Evolutionary conservation across 1,139 yeast genomes (phyloP).

Genomic region (Keqinozyma sinolaborantium): DNA sequence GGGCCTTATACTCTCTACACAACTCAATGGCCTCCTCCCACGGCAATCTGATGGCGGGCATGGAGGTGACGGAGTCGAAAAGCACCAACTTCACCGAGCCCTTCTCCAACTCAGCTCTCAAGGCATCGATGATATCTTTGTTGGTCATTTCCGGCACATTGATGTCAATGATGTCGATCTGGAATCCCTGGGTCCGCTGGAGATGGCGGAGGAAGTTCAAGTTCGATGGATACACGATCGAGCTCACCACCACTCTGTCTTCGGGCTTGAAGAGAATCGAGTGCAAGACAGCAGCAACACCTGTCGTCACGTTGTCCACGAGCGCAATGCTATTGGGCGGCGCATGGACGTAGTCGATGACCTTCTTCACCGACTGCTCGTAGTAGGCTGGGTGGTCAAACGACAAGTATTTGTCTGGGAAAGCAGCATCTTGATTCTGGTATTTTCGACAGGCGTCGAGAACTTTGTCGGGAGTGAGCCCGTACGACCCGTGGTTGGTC

Average conservation of each 20-base stretch:
- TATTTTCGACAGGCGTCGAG: constrained; percentile 21
- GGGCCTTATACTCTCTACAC: constrained; percentile 43
- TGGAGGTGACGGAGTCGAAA: constrained; percentile 61
- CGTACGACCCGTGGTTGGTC: constrained; percentile 57
- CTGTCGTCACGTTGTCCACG: constrained; percentile 59
- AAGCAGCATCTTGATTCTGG: constrained; percentile 23
- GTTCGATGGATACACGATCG: constrained; percentile 59
- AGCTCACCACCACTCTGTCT: constrained; percentile 51
- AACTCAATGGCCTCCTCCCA: constrained; percentile 45
- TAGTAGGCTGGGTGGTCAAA: constrained; percentile 20
- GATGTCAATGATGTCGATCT: constrained; percentile 40
- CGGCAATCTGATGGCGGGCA: constrained; percentile 64
- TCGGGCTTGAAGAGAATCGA: constrained; percentile 50
- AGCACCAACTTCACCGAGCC: constrained; percentile 34
- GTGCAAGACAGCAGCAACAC: constrained; percentile 56
- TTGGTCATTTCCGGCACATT: constrained; percentile 18
- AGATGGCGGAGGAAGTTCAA: constrained; percentile 50
- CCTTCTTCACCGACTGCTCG: constrained; percentile 23
- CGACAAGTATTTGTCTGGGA: constrained; percentile 41
- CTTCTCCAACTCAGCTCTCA: not conserved
- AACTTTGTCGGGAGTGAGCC: constrained; percentile 43
- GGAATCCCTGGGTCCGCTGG: constrained; percentile 38
- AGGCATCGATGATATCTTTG: constrained; percentile 1
- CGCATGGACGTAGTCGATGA: constrained; percentile 40
- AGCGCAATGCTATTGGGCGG: constrained; percentile 45